Percentiles rank a stretch among this genome's conserved stretches.
Evolutionary conservation across 257 asterid genomes (phyloP).

Genomic region (Forsythia viridissima): DNA sequence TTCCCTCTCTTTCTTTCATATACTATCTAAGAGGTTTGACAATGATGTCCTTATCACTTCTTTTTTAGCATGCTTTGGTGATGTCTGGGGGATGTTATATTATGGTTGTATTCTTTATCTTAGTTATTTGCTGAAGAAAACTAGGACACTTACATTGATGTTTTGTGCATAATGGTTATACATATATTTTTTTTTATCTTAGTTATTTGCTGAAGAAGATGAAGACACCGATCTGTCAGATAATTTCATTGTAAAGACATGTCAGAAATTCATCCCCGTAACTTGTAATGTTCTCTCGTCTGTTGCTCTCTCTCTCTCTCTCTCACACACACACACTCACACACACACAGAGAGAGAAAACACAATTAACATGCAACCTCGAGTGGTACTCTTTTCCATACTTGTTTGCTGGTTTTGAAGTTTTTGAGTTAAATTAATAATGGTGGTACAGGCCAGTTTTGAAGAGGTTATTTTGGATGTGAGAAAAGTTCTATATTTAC

Average conservation of each 20-base stretch:
- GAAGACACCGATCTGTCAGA: constrained; percentile 87
- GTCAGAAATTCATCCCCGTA: constrained; percentile 93
- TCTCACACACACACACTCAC: not conserved
- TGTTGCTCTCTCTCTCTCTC: constrained; percentile 11
- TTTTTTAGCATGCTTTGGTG: constrained; percentile 12
- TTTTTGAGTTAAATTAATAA: not conserved
- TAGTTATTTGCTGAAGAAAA: constrained; percentile 74
- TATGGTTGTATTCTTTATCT: constrained; percentile 28
- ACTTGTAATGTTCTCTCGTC: constrained; percentile 59
- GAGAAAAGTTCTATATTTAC: not conserved
- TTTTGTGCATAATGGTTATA: not conserved
- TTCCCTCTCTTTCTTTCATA: not conserved
- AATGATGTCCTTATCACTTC: not conserved
- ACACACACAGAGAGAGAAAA: not conserved
- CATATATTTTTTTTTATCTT: constrained; percentile 20
- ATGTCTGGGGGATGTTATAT: not conserved
- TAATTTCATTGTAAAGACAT: constrained; percentile 91
- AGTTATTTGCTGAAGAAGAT: constrained; percentile 78
- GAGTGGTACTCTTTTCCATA: not conserved
- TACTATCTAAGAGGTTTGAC: no score
- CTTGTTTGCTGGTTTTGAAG: not conserved
- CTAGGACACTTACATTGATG: constrained; percentile 19
- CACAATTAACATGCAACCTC: constrained; percentile 10
- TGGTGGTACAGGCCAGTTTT: constrained; percentile 5
- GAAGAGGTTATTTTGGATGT: not conserved